Conservation (phyloP, 768 basidiomycete genomes). For the Mycena floridula region DNA sequence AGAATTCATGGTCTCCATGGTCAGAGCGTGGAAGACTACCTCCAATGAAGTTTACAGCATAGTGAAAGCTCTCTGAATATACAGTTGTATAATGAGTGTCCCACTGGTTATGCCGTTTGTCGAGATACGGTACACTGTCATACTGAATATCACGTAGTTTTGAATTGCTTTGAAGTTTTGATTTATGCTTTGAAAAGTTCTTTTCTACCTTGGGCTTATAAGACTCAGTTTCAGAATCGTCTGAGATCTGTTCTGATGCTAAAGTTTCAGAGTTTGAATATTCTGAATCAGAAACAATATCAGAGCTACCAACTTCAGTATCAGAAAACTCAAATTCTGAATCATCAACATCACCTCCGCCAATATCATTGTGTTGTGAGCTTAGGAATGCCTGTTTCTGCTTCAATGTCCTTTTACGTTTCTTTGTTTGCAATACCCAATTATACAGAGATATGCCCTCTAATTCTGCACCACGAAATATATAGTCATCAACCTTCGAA, state of each 20-base stretch:
- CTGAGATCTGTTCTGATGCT: slow-evolving; percentile 6
- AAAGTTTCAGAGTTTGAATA: slow-evolving; percentile 6
- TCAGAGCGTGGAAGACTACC: slow-evolving; percentile 13
- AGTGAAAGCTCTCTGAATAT: neutral
- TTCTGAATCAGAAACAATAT: neutral
- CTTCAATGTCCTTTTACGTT: no score
- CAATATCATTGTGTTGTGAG: neutral
- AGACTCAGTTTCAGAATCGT: no score
- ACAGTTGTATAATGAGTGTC: no score
- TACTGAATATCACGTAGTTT: no score
- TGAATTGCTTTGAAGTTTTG: no score
- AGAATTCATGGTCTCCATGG: slow-evolving; percentile 9
- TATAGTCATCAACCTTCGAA: slow-evolving; percentile 6
- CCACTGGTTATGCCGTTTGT: no score
- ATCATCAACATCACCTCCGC: neutral
- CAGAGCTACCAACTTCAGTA: neutral
- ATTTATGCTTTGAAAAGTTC: no score
- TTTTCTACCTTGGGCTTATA: no score
- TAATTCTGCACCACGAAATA: slow-evolving; percentile 4
- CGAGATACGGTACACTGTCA: no score
- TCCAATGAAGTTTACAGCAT: slow-evolving; percentile 11
- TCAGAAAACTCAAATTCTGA: neutral
- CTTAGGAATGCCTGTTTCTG: neutral
- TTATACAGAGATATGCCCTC: slow-evolving; percentile 10
- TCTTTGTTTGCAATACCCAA: no score